These are phyloP conservation scores for Pyrenopolyporus hunteri DNA, from an alignment of 495 filamentous ascomycete genomes.

Conservation along the genomic window DNA sequence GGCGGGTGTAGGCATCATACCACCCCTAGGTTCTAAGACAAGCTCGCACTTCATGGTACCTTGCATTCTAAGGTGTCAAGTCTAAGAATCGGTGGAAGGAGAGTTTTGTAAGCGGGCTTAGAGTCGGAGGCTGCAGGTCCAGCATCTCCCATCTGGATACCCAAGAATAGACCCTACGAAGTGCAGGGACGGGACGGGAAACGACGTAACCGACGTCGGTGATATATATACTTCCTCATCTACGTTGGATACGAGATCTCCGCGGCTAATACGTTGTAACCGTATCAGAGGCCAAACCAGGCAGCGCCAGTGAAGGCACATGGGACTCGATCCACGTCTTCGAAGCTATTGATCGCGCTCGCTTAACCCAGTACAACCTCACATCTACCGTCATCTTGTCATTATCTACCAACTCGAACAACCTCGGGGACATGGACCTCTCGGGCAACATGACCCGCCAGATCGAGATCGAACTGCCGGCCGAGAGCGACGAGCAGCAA, in stretches of 20 bases:
- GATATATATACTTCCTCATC: constrained; percentile 25
- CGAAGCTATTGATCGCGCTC: constrained; percentile 88
- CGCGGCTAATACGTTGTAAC: constrained; percentile 24
- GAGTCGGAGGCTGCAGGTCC: constrained; percentile 34
- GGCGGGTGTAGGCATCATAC: not conserved
- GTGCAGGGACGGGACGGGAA: constrained; percentile 40
- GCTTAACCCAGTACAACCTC: constrained; percentile 94
- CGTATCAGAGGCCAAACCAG: constrained; percentile 57
- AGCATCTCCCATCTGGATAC: constrained; percentile 30
- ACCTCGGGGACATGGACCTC: constrained; percentile 88
- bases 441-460: constrained; percentile 98
- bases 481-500: constrained; percentile 90
- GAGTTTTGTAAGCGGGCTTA: not conserved
- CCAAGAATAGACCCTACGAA: not conserved
- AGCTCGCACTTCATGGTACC: not conserved
- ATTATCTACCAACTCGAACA: constrained; percentile 71
- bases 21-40: not conserved
- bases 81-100: constrained; percentile 14
- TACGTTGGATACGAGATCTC: constrained; percentile 10
- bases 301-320: constrained; percentile 74
- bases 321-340: constrained; percentile 99
- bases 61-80: constrained; percentile 18
- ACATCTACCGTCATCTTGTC: constrained; percentile 96
- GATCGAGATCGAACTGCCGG: constrained; percentile 85
- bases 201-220: constrained; percentile 17